These are phyloP conservation scores for Massospora cicadina DNA, from an alignment of 371 early-diverging fungal genomes.

Conservation along the genomic window DNA sequence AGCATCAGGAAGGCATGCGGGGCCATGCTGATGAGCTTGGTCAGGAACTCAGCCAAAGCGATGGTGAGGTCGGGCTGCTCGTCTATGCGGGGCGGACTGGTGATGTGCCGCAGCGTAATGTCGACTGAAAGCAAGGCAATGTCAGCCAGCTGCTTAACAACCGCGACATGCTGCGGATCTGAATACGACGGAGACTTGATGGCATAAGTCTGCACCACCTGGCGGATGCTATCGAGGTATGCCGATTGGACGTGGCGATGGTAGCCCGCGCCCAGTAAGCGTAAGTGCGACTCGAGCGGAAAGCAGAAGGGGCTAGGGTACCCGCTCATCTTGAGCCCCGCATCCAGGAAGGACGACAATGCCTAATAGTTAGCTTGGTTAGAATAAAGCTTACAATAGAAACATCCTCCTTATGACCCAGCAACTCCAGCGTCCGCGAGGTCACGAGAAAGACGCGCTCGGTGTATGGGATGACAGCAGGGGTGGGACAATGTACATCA, in stretches of 20 bases:
- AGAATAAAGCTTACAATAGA: not conserved
- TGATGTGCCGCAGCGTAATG: not conserved
- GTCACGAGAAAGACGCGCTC: not conserved
- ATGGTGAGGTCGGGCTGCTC: not conserved
- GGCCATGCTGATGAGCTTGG: not conserved
- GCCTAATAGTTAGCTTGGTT: not conserved
- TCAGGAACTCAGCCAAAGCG: not conserved
- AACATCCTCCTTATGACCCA: not conserved
- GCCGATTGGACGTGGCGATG: not conserved
- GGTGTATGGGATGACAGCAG: not conserved
- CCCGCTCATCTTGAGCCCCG: not conserved
- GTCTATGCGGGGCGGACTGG: not conserved
- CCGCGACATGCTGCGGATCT: not conserved
- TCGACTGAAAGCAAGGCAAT: not conserved
- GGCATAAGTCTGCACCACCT: not conserved
- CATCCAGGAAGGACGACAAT: not conserved
- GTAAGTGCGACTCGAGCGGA: not conserved
- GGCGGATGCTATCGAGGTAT: not conserved
- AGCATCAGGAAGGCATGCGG: conserved; percentile 5
- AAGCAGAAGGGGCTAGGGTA: not conserved
- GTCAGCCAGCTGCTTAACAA: not conserved
- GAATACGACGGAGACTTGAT: not conserved
- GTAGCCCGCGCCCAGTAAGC: not conserved
- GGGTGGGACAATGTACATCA: not conserved
- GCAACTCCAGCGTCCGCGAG: not conserved